These are phyloP conservation scores for Chlorociboria aeruginascens DNA, from an alignment of 495 filamentous ascomycete genomes.

Conservation along the genomic window DNA sequence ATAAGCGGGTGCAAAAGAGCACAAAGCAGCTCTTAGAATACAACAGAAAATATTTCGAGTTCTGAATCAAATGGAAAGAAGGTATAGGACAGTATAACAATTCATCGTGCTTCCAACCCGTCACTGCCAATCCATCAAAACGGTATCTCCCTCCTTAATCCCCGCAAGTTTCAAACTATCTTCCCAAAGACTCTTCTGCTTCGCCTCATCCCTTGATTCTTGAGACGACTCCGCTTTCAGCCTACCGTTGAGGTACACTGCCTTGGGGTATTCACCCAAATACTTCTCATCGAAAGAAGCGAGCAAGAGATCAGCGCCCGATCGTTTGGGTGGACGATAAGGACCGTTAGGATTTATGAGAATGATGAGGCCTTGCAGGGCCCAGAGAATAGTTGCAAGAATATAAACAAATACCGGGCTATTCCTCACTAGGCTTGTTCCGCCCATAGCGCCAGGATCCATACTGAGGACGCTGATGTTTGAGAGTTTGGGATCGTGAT, in stretches of 20 bases:
- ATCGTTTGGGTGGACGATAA: constrained; percentile 31
- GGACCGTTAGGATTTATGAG: constrained; percentile 19
- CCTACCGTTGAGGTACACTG: constrained; percentile 24
- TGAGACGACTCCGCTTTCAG: constrained; percentile 11
- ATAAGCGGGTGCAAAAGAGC: too few species aligned
- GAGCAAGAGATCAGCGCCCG: constrained; percentile 28
- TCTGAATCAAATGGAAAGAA: too few species aligned
- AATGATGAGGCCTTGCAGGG: constrained; percentile 13
- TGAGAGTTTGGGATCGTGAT: constrained; percentile 21
- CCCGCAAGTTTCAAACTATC: constrained; percentile 23
- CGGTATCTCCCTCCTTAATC: constrained; percentile 26
- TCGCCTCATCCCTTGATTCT: constrained; percentile 26
- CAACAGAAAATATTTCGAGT: too few species aligned
- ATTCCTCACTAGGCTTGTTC: constrained; percentile 19
- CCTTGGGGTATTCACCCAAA: constrained; percentile 22
- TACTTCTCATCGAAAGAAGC: constrained; percentile 24
- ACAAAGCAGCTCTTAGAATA: too few species aligned
- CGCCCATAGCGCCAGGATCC: constrained; percentile 26
- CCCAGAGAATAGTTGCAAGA: constrained; percentile 4
- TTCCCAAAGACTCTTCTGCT: constrained; percentile 24
- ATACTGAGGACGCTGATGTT: constrained; percentile 22
- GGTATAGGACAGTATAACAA: too few species aligned
- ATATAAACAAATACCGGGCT: constrained; percentile 12
- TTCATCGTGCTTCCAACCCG: too few species aligned
- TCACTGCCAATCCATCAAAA: constrained; percentile 25